These are phyloP conservation scores for Eucalyptus dawsonii DNA, from an alignment of 345 rosid genomes.

Conservation along the genomic window DNA sequence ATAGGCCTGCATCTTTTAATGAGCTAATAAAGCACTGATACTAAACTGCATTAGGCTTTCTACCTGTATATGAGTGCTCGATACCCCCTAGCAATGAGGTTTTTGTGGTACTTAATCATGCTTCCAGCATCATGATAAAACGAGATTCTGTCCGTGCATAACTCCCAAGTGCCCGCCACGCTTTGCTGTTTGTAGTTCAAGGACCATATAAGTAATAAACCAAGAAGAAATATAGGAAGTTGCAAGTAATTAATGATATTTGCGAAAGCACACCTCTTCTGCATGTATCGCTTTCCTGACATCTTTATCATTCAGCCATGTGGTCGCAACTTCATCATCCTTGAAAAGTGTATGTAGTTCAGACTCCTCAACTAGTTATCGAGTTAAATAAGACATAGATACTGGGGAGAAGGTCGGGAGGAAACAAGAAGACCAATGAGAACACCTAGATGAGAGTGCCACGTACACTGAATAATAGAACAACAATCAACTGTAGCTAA, in stretches of 20 bases:
- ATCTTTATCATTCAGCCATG: conserved; percentile 57
- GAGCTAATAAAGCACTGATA: background rate
- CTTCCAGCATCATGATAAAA: conserved; percentile 51
- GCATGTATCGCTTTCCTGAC: conserved; percentile 76
- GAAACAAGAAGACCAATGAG: background rate
- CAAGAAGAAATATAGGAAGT: background rate
- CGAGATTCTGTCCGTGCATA: conserved; percentile 27
- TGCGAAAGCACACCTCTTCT: conserved; percentile 21
- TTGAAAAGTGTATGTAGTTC: background rate
- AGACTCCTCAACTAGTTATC: background rate
- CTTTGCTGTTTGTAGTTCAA: conserved; percentile 11
- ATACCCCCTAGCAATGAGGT: conserved; percentile 59
- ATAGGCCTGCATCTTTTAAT: background rate
- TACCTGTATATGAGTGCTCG: conserved; percentile 84
- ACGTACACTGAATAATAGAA: background rate
- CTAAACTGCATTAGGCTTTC: background rate
- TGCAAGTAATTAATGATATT: background rate
- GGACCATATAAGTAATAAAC: background rate
- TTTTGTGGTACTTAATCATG: conserved; percentile 77
- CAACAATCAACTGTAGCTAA: background rate
- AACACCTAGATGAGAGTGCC: background rate
- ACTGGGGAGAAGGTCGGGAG: background rate
- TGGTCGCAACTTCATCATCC: conserved; percentile 72
- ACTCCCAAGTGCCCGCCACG: conserved; percentile 32
- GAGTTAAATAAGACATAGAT: background rate